Evolutionary conservation across 805 yeast genomes (phyloP), one percentile per base, ranked within the genome.

Genomic region (Nematodospora valgi): DNA sequence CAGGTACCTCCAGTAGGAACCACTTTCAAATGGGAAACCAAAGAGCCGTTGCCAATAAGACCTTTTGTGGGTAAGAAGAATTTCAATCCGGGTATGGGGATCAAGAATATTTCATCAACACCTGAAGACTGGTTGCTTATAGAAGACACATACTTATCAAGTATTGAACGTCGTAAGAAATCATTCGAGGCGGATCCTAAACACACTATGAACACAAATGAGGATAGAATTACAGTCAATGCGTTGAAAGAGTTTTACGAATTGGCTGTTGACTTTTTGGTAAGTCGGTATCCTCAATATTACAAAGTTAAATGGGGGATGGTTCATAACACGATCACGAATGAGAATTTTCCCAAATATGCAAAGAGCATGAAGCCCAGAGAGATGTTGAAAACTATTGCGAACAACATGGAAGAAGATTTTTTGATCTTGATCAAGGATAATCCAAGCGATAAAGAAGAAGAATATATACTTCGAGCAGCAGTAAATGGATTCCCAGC

Each of bases 401-500:
- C 63, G 9, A 48, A 57, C 8, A 60, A 70, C 27, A 63, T 78
- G 2, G 86, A 81, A 45, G 88, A 82, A 46, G 89, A 84, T 49
- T 67, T 79, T 36, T 49, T 83, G 27, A 54, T 84, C 5, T 46
- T 83, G 46, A 49, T 73, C 5, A 69, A 68, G 36, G 68, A 64
- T 20, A 42, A 61, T 23, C 66, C 66, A 0, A 23, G 31, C 3
- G 56, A 58, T 17, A 55, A 54, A 23, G 68, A 69, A 12, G 76
- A 74, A 37, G 88, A 81, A 46, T 83, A 81, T 50, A 62, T 70
- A 18, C 52, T 80, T 27, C 63, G 80, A 34, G 79, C 78, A 0
- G 76, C 78, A 6, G 59, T 72, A 3, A 70, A 79, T 16, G 77
- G 79, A 6, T 81, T 80, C 46, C 86, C 91, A 1, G 76, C 82